Evolutionary conservation across 495 filamentous ascomycete genomes (phyloP).

Genomic region (Neurospora tetraspora): DNA sequence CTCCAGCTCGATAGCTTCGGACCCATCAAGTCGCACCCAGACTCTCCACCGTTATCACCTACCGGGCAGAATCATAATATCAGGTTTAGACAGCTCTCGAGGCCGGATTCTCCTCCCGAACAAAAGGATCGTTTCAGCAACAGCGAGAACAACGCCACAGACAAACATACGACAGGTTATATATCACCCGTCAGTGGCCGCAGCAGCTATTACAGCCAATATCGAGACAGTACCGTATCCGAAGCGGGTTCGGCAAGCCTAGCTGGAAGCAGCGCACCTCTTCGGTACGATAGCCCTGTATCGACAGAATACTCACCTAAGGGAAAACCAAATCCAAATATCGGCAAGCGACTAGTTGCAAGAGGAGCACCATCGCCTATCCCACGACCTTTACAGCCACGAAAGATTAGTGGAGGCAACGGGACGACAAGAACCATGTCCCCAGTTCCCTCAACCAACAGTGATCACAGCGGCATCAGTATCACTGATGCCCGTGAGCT

Average conservation of each 20-base stretch:
- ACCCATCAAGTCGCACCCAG: not conserved
- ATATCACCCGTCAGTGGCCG: slow-evolving; percentile 11
- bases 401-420: not conserved
- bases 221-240: not conserved
- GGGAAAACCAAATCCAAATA: not conserved
- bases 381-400: not conserved
- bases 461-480: not conserved
- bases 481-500: slow-evolving; percentile 4
- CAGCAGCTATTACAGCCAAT: slow-evolving; percentile 9
- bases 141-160: not conserved
- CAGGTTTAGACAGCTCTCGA: slow-evolving; percentile 16
- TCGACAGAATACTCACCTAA: not conserved
- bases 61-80: slow-evolving; percentile 11
- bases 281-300: not conserved
- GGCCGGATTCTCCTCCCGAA: slow-evolving; percentile 3
- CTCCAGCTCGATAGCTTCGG: slow-evolving; percentile 1
- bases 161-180: slow-evolving; percentile 1
- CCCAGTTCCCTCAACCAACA: not conserved
- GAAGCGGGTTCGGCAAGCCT: not conserved
- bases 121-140: not conserved
- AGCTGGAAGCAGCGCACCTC: not conserved
- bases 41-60: slow-evolving; percentile 1
- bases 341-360: not conserved
- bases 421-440: not conserved
- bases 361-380: not conserved